phyloP scores from a whole-genome alignment of 495 filamentous ascomycete genomes.

The Delitschia confertaspora region DNA sequence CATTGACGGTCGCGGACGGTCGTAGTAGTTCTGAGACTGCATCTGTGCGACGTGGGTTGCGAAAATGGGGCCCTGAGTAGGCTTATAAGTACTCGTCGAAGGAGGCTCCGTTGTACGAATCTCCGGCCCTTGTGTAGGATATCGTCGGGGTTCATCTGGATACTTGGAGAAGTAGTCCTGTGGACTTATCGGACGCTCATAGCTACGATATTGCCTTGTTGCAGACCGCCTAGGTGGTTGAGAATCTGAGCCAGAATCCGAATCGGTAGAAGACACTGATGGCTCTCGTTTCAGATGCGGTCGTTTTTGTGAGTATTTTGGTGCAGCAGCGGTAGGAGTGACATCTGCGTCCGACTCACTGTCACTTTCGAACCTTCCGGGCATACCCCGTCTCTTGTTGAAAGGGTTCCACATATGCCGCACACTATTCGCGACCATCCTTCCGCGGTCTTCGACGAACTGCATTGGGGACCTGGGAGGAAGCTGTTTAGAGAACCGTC shows the following conservation, averaged over 20 bases:
- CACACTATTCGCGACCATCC: slow-evolving; percentile 27
- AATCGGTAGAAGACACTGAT: slow-evolving; percentile 17
- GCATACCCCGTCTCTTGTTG: slow-evolving; percentile 7
- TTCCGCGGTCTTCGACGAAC: slow-evolving; percentile 31
- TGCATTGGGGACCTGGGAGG: slow-evolving; percentile 11
- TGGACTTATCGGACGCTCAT: slow-evolving; percentile 32
- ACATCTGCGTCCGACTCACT: slow-evolving; percentile 17
- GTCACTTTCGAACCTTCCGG: slow-evolving; percentile 15
- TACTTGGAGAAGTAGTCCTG: slow-evolving; percentile 30
- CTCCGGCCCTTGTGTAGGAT: background rate
- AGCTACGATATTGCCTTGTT: slow-evolving; percentile 22
- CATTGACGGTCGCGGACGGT: slow-evolving; percentile 14
- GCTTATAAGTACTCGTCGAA: slow-evolving; percentile 22
- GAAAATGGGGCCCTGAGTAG: slow-evolving; percentile 32
- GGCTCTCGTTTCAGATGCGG: slow-evolving; percentile 15
- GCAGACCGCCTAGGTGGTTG: slow-evolving; percentile 7
- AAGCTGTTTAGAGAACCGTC: slow-evolving; percentile 23
- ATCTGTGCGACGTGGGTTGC: slow-evolving; percentile 32
- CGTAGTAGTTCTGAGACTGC: slow-evolving; percentile 21
- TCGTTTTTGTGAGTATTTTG: slow-evolving; percentile 15
- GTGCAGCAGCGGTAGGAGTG: slow-evolving; percentile 4
- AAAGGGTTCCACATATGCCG: slow-evolving; percentile 26
- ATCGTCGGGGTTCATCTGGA: slow-evolving; percentile 4
- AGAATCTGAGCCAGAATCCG: slow-evolving; percentile 13
- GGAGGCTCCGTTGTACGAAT: slow-evolving; percentile 1